Base-by-base conservation (phyloP, 164 flowering plant genomes). In the Malania oleifera region DNA sequence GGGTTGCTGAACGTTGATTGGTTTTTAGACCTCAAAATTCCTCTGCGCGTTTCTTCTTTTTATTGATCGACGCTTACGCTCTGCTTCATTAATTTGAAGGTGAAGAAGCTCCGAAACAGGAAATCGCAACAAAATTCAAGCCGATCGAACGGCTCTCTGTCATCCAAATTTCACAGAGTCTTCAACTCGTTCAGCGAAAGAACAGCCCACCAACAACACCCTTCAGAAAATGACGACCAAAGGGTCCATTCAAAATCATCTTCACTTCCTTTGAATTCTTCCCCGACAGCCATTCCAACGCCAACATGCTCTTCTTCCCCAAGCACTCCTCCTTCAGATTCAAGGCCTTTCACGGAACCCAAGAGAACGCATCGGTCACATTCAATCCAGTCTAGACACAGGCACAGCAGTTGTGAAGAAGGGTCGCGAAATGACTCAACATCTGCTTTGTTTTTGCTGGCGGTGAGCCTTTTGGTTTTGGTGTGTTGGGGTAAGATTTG, bases 401-500 rank as follows among this genome's bases (percentile, higher is more conserved):
- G 37, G 9, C 4, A 9, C 35, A 4, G 4, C 9, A 4, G 9
- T 31, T 4, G 35, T 9, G 6, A 31, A 9, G 35, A 4, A 9
- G 35, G 35, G 35, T 4, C 6, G 35, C 35, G 35, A 14, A 26
- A 20, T 14, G 22, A 27, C 12, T 7, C 49, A 5, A 34, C 41
- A 3, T 11, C 18, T 22, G 61, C 65, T 0, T 26, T 55, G 38
- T 56, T 48, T 48, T 52, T 69, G 44, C 18, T 75, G 45, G 52
- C 71, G 0, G 28, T 68, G 18, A 58, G 63, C 35, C 66, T 78
- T 4, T 31, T 66, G 29, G 74, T 60, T 29, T 51, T 78, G 66
- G 29, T 78, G 2, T 26, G 66, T 0, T 70, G 75, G 68, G 82
- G 80, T 0, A 78, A 69, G 66, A 0, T 57, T 37, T 66, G 62